Base-by-base conservation (phyloP, 495 filamentous ascomycete genomes). In the Penicillium mononematosum region DNA sequence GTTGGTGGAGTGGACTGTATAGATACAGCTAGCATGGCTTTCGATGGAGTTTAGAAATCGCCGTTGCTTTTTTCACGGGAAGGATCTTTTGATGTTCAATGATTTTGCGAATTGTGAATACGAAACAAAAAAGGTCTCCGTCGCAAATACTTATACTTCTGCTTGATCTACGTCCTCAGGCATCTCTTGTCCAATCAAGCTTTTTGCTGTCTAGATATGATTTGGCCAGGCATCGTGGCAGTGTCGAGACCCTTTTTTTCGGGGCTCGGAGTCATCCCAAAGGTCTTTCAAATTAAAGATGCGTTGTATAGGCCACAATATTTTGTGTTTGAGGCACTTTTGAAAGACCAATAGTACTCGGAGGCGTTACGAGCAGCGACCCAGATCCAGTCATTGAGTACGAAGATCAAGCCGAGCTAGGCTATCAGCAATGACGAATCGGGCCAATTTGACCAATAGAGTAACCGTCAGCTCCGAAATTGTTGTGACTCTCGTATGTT, bases 231-330 rank as follows among this genome's bases (percentile, higher is more conserved):
- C 10, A 36, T 47, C 16, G 58, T 43, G 55, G 55, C 62, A 61
- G 55, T 62, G 59, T 50, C 56, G 58, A 53, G 51, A 49, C 24
- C 36, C 24, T 45, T 39, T 39, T 1, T 50, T 38, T 42, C 55
- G 47, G 25, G 24, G 12, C 54, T 49, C 27, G 39, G 50, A 32
- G 17, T 44, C 50, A 53, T 32, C 17, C 1, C 10, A 38, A 16
- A 12, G 6, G 10, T 10, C n/a, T 12, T 22, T 24, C 7, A 1
- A 49, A 36, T 34, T 7, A 1, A 3, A 24, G 46, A 34, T 11
- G 45, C 29, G 29, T 49, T 49, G 42, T 24, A 25, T 14, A 53
- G 39, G 39, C 50, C 36, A 27, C 36, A 19, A 17, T 0, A 19
- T 17, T 42, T 38, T 32, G 9, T 17, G 36, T 50, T 52, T 16